Conservation (phyloP, 2,329 filamentous ascomycete genomes). For the Teratosphaeria viscida region DNA sequence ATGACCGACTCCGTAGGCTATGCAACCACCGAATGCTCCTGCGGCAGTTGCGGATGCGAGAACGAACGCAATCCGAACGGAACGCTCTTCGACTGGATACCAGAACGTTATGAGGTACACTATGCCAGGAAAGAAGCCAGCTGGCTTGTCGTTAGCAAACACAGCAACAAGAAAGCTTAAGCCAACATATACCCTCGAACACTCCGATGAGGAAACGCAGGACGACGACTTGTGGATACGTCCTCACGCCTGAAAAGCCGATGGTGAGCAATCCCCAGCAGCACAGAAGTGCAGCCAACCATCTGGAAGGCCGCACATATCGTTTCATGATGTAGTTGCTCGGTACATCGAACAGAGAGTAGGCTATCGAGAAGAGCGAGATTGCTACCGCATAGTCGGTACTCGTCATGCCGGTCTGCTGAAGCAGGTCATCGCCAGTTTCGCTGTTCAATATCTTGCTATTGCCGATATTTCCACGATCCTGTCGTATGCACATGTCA, state of each 20-base stretch:
- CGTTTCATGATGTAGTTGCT: constrained; percentile 33
- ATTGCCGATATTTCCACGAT: too few relatives aligned
- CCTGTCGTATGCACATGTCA: too few relatives aligned
- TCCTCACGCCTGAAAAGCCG: constrained; percentile 27
- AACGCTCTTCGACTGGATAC: background rate
- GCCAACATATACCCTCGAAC: background rate
- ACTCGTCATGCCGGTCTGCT: constrained; percentile 44
- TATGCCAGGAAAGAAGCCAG: background rate
- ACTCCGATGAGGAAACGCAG: background rate
- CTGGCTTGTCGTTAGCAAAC: background rate
- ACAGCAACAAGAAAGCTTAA: background rate
- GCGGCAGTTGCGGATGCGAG: constrained; percentile 46
- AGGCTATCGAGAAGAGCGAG: constrained; percentile 24
- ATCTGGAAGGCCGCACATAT: constrained; percentile 28
- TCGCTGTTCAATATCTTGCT: constrained; percentile 17
- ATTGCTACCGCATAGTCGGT: constrained; percentile 44
- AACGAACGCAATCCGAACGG: constrained; percentile 15
- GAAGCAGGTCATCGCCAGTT: constrained; percentile 41
- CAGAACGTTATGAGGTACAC: background rate
- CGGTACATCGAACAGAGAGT: constrained; percentile 24
- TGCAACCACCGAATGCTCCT: constrained; percentile 44
- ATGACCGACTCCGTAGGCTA: constrained; percentile 55
- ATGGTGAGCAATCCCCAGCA: constrained; percentile 31
- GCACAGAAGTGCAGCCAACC: constrained; percentile 29
- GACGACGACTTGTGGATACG: constrained; percentile 20